Percentiles rank a stretch among this genome's conserved stretches.
These are phyloP conservation scores for Trametes sanguinea DNA, from an alignment of 768 basidiomycete species.

Conservation along the genomic window DNA sequence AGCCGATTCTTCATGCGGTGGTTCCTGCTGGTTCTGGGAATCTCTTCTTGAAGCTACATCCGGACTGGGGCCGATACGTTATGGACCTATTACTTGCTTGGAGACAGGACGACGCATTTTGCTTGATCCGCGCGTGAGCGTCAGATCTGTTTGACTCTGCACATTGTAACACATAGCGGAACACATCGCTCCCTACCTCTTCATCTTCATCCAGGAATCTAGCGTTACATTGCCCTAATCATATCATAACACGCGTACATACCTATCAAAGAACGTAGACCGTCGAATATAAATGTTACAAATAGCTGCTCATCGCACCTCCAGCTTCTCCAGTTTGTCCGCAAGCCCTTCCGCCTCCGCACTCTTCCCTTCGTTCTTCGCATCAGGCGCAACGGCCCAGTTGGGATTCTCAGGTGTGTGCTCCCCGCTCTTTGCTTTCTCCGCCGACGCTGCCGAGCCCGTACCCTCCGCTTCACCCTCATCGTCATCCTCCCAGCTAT, in stretches of 20 bases:
- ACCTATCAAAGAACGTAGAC: slow-evolving; percentile 19
- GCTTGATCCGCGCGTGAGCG: too few relatives aligned
- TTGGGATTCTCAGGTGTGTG: slow-evolving; percentile 32
- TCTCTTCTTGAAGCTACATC: too few relatives aligned
- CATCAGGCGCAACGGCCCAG: slow-evolving; percentile 25
- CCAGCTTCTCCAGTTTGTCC: slow-evolving; percentile 57
- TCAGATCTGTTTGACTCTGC: background rate
- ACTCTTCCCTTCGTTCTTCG: slow-evolving; percentile 21
- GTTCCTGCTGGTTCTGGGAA: background rate
- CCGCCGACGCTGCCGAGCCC: background rate
- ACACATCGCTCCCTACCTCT: slow-evolving; percentile 2
- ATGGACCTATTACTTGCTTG: background rate
- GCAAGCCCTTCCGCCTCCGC: slow-evolving; percentile 42
- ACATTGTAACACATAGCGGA: background rate
- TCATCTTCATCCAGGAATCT: slow-evolving; percentile 1
- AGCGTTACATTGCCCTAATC: slow-evolving; percentile 10
- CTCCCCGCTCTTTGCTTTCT: slow-evolving; percentile 21
- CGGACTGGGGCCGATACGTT: too few relatives aligned
- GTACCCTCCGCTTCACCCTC: slow-evolving; percentile 27
- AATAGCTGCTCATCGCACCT: slow-evolving; percentile 45
- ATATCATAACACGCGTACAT: slow-evolving; percentile 23
- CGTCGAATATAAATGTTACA: slow-evolving; percentile 7
- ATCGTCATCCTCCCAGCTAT: slow-evolving; percentile 80
- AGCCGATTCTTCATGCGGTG: background rate
- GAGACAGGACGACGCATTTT: too few relatives aligned